Evolutionary conservation across 2,329 filamentous ascomycete genomes (phyloP), one percentile per base, ranked within the genome.

Genomic region (Ophiostoma perfectum): DNA sequence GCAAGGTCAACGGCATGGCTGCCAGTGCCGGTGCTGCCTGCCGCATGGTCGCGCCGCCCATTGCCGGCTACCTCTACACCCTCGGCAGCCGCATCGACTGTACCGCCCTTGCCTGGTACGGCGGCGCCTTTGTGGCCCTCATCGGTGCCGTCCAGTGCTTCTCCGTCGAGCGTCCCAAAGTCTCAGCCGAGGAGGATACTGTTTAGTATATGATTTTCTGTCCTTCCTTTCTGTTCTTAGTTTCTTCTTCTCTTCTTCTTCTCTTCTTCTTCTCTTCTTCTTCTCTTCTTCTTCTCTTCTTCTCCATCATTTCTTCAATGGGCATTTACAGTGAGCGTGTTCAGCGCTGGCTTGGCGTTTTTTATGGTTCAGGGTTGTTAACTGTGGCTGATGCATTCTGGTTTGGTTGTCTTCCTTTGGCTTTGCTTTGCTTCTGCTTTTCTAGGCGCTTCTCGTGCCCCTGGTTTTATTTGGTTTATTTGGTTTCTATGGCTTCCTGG

Each of bases 11-110:
- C 70, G 88, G 88, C 4, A 76, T 90, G 60, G 86, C 87, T 36
- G 87, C 88, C 66, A 88, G 86, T 69, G 87, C 86, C 2, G 86
- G 86, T 39, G 87, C 87, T 6, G 86, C 85, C 6, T 90, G 86
- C 73, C 82, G 89, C 68, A 91, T 90, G 77, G 78, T 90, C 11
- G 87, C 88, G 0, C 88, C 88, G 5, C 88, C 88, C 0, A 75
- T 90, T 16, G 84, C 86, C 2, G 88, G 88, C 2, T 88, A 84
- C 71, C 77, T 90, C 3, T 90, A 89, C 76, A 82, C 84, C 0
- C 74, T 85, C n/a, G 86, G 87, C 36, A 83, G 82, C 72, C 82
- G 79, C 71, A 80, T 85, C 63, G 81, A 86, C 73, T 88, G 84
- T 75, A 86, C 86, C 1, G 85, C 83, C 0, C 74, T 89, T 47